phyloP scores from a whole-genome alignment of 1,139 yeast genomes.

The Geotrichum carabidarum region DNA sequence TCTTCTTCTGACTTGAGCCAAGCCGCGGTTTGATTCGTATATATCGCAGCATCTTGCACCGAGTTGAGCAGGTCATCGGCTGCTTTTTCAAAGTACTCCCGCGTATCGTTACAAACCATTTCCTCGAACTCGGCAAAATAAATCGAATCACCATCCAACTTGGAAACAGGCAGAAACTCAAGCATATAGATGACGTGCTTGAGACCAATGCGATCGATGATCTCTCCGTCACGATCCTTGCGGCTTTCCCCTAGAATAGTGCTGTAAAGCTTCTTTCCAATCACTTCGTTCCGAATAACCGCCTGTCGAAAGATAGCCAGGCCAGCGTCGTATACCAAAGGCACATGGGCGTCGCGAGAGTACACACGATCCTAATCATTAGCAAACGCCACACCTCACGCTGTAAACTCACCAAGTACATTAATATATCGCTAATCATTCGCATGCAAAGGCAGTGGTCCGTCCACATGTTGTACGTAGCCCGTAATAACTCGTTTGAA shows the following conservation, averaged over 20 bases:
- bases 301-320: slow-evolving; percentile 51
- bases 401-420: slow-evolving; percentile 51
- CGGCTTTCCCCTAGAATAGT: slow-evolving; percentile 56
- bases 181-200: slow-evolving; percentile 66
- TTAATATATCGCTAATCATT: slow-evolving; percentile 76
- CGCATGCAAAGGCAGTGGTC: slow-evolving; percentile 72
- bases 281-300: slow-evolving; percentile 26
- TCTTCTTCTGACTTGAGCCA: slow-evolving; percentile 56
- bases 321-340: slow-evolving; percentile 73
- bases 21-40: slow-evolving; percentile 50
- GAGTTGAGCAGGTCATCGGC: slow-evolving; percentile 42
- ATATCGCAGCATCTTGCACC: slow-evolving; percentile 48
- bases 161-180: slow-evolving; percentile 50
- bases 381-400: background rate
- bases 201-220: slow-evolving; percentile 57
- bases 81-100: slow-evolving; percentile 49
- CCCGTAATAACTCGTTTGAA: slow-evolving; percentile 41
- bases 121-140: slow-evolving; percentile 68
- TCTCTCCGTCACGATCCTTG: slow-evolving; percentile 54
- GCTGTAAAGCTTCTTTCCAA: slow-evolving; percentile 48
- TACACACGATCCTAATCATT: slow-evolving; percentile 56
- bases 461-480: slow-evolving; percentile 58
- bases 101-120: slow-evolving; percentile 51
- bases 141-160: slow-evolving; percentile 42
- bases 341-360: slow-evolving; percentile 63